These are phyloP conservation scores for Aspergillus nanangensis DNA, from an alignment of 495 filamentous ascomycete genomes.

Conservation along the genomic window DNA sequence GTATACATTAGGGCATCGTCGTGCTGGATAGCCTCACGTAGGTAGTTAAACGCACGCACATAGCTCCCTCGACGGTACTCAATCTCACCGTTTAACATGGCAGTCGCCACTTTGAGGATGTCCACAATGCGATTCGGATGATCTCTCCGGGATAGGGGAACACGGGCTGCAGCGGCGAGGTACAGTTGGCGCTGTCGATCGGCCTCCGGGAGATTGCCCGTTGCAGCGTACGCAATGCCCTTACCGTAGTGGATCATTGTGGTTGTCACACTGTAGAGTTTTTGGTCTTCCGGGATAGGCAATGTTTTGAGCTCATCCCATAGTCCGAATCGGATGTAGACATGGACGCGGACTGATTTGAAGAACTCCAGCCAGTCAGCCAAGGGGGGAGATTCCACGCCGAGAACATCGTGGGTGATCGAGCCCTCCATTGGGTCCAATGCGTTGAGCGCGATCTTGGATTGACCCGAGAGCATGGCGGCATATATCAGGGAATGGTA, in stretches of 20 bases:
- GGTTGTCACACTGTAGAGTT: slow-evolving; percentile 51
- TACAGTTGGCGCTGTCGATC: neutral
- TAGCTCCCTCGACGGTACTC: slow-evolving; percentile 57
- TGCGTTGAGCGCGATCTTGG: slow-evolving; percentile 45
- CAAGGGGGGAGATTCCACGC: slow-evolving; percentile 56
- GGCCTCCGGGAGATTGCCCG: slow-evolving; percentile 2
- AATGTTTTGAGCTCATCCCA: slow-evolving; percentile 53
- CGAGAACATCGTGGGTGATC: slow-evolving; percentile 51
- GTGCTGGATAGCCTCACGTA: slow-evolving; percentile 41
- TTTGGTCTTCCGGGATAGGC: slow-evolving; percentile 39
- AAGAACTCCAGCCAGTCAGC: slow-evolving; percentile 65
- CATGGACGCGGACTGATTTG: slow-evolving; percentile 52
- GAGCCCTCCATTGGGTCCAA: slow-evolving; percentile 42
- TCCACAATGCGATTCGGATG: slow-evolving; percentile 21
- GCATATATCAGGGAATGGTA: slow-evolving; percentile 60
- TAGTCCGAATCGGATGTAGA: slow-evolving; percentile 58
- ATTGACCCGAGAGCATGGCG: slow-evolving; percentile 60
- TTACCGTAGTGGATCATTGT: slow-evolving; percentile 56
- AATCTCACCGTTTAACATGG: slow-evolving; percentile 65
- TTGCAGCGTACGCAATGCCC: slow-evolving; percentile 47
- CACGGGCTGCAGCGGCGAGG: neutral
- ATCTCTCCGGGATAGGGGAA: slow-evolving; percentile 32
- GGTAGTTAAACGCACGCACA: slow-evolving; percentile 46
- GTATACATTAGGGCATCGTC: slow-evolving; percentile 53
- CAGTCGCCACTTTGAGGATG: slow-evolving; percentile 50